Evolutionary conservation across 345 rosid genomes (phyloP).

Genomic region (Abelmoschus esculentus): DNA sequence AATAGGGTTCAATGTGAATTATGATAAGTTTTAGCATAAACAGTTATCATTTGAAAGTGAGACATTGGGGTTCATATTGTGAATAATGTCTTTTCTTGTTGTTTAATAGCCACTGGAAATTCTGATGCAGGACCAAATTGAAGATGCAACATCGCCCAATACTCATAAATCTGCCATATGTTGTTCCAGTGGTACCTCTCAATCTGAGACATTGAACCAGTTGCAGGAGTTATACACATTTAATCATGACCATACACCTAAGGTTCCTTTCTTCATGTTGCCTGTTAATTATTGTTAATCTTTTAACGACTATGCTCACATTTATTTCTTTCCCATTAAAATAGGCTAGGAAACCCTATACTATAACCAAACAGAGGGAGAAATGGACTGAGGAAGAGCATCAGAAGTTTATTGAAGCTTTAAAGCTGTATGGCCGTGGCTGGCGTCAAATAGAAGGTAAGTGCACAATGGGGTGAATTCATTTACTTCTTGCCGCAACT

Average conservation of each 20-base stretch:
- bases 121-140: conserved; percentile 13
- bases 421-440: background rate
- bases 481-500: background rate
- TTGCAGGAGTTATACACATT: conserved; percentile 3
- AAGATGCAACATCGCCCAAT: background rate
- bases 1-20: background rate
- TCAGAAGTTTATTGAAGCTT: conserved; percentile 35
- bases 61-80: background rate
- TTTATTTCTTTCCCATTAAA: background rate
- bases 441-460: background rate
- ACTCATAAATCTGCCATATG: background rate
- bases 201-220: background rate
- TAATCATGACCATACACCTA: conserved; percentile 7
- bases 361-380: conserved; percentile 74
- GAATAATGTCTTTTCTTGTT: background rate
- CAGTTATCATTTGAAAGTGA: background rate
- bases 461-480: background rate
- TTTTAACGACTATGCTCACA: background rate
- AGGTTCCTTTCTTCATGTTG: background rate
- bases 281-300: background rate
- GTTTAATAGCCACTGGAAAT: background rate
- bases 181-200: background rate
- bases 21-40: background rate
- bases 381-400: conserved; percentile 91
- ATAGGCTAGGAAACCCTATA: conserved; percentile 75